Conservation (phyloP, 2,329 filamentous ascomycete species). For the Botrytis galanthina region DNA sequence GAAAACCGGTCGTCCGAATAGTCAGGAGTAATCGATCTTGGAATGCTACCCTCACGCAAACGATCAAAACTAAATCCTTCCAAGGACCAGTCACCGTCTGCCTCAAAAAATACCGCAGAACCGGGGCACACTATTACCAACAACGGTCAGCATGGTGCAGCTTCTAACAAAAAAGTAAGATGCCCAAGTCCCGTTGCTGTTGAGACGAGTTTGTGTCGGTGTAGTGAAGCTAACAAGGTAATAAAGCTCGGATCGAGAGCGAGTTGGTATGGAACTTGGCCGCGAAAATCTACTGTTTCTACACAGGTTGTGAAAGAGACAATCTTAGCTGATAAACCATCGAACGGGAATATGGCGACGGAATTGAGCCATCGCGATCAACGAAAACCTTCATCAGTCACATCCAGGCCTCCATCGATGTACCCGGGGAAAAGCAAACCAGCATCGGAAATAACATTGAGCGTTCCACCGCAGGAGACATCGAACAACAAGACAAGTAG, state of each 20-base stretch:
- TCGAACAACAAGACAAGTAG: constrained; percentile 20
- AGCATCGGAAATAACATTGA: constrained; percentile 37
- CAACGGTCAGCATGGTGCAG: constrained; percentile 3
- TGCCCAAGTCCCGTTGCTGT: not conserved
- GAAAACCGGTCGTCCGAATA: not conserved
- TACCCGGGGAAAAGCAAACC: constrained; percentile 38
- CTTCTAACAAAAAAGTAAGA: constrained; percentile 11
- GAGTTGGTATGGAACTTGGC: constrained; percentile 64
- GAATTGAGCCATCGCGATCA: constrained; percentile 36
- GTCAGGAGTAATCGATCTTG: constrained; percentile 1
- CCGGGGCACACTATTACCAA: constrained; percentile 15
- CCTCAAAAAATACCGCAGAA: constrained; percentile 22
- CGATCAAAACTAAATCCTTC: constrained; percentile 30
- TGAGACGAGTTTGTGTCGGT: constrained; percentile 3
- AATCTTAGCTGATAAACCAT: constrained; percentile 50
- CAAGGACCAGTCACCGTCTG: constrained; percentile 25
- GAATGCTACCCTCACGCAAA: constrained; percentile 37
- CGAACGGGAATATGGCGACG: constrained; percentile 30
- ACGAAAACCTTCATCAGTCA: constrained; percentile 27
- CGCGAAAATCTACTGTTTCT: constrained; percentile 52
- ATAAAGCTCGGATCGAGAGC: constrained; percentile 32
- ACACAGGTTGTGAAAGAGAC: constrained; percentile 60
- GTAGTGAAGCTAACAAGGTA: constrained; percentile 17
- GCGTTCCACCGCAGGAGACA: constrained; percentile 22
- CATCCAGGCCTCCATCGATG: constrained; percentile 36